phyloP scores from a whole-genome alignment of 2,329 filamentous ascomycete genomes.

The Aureobasidium sp. region DNA sequence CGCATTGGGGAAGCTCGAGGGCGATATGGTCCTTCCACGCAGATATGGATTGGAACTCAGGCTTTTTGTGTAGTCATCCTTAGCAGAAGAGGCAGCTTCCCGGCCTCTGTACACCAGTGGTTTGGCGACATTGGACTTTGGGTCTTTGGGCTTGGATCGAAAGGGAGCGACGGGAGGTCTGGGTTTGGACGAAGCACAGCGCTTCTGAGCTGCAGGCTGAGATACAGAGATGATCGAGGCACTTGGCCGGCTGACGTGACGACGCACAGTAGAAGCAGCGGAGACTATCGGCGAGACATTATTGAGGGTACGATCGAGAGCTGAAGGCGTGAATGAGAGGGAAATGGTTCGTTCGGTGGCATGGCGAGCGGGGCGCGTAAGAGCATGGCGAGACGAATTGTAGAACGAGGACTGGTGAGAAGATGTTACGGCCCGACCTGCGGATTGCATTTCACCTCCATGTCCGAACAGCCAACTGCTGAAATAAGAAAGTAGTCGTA shows the following conservation, averaged over 20 bases:
- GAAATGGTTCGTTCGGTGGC: background rate
- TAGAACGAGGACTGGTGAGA: background rate
- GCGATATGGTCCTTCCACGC: background rate
- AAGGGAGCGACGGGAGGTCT: background rate
- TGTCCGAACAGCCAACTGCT: conserved; percentile 6
- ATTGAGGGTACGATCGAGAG: background rate
- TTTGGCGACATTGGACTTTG: background rate
- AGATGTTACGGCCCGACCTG: conserved; percentile 10
- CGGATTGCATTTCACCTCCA: conserved; percentile 14
- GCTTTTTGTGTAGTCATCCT: background rate
- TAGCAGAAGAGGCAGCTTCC: background rate
- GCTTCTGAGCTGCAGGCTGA: background rate
- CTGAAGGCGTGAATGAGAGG: background rate
- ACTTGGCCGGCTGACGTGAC: background rate
- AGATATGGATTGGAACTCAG: background rate
- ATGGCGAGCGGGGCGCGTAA: background rate
- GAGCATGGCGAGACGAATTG: background rate
- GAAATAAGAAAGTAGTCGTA: background rate
- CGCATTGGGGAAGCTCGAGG: background rate
- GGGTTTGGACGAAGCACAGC: background rate
- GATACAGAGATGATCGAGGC: background rate
- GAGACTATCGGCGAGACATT: background rate
- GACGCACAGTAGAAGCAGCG: background rate
- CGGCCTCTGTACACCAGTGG: background rate
- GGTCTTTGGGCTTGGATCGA: background rate